These are phyloP conservation scores for Cyberlindnera veronae DNA, from an alignment of 805 yeast species.

Conservation along the genomic window DNA sequence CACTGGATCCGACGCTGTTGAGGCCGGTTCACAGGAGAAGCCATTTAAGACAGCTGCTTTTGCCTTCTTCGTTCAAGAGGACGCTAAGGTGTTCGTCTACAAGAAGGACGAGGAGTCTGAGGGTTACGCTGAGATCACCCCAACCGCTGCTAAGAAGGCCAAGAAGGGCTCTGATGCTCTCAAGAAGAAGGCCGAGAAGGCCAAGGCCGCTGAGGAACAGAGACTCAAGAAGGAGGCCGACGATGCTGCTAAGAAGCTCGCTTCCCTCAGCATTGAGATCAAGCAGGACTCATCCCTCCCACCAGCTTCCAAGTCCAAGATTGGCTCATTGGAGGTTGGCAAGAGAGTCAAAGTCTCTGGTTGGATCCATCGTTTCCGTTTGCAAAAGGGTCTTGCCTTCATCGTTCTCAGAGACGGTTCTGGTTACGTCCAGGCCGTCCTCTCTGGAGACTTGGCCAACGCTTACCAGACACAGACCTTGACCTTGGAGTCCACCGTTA, in stretches of 20 bases:
- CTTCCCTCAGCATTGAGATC: slow-evolving; percentile 73
- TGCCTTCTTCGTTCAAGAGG: slow-evolving; percentile 54
- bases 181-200: slow-evolving; percentile 60
- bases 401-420: slow-evolving; percentile 93
- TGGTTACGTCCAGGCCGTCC: slow-evolving; percentile 83
- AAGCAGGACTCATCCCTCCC: slow-evolving; percentile 74
- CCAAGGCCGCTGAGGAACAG: slow-evolving; percentile 50
- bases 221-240: slow-evolving; percentile 57
- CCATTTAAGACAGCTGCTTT: slow-evolving; percentile 85
- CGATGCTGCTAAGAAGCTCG: slow-evolving; percentile 72
- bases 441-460: slow-evolving; percentile 87
- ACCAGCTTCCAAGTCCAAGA: slow-evolving; percentile 62
- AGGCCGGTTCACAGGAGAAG: slow-evolving; percentile 56
- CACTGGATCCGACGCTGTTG: slow-evolving; percentile 60
- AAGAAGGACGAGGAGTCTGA: slow-evolving; percentile 46
- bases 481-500: slow-evolving; percentile 83
- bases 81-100: slow-evolving; percentile 54
- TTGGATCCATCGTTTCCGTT: slow-evolving; percentile 94
- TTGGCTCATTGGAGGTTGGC: slow-evolving; percentile 49
- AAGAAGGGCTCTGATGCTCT: slow-evolving; percentile 93
- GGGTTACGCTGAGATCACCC: slow-evolving; percentile 71
- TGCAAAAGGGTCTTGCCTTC: slow-evolving; percentile 89
- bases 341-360: slow-evolving; percentile 79
- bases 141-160: slow-evolving; percentile 93
- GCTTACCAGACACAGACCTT: slow-evolving; percentile 81